Evolutionary conservation across 2,329 filamentous ascomycete genomes (phyloP).

Genomic region (Fusarium agapanthi): DNA sequence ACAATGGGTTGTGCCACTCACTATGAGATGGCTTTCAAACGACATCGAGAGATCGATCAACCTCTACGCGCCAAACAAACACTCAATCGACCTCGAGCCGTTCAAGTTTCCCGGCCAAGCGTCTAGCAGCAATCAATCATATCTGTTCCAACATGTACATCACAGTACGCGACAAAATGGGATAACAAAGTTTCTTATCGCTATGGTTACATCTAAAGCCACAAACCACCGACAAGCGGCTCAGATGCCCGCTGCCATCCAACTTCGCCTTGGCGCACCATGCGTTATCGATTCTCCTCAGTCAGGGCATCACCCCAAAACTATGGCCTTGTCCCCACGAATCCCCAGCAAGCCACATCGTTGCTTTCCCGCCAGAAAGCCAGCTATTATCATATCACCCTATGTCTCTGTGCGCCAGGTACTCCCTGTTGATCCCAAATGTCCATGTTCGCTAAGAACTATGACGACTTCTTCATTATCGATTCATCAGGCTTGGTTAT

Average conservation of each 20-base stretch:
- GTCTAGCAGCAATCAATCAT: neutral
- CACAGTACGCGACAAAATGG: neutral
- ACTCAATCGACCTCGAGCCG: neutral
- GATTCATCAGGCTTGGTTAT: slow-evolving; percentile 23
- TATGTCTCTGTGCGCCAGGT: neutral
- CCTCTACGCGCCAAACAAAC: neutral
- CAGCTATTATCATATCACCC: neutral
- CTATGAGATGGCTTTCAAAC: neutral
- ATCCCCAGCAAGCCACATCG: neutral
- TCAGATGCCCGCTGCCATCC: slow-evolving; percentile 19
- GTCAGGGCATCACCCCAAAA: slow-evolving; percentile 12
- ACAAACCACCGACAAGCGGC: neutral
- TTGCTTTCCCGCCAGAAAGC: slow-evolving; percentile 5
- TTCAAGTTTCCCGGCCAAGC: neutral
- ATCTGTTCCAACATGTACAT: neutral
- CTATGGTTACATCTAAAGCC: slow-evolving; percentile 13
- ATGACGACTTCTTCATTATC: slow-evolving; percentile 28
- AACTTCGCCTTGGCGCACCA: neutral
- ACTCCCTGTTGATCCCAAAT: neutral
- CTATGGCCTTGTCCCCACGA: neutral
- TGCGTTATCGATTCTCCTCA: neutral
- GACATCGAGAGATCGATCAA: neutral
- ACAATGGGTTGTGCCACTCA: neutral
- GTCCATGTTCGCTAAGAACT: slow-evolving; percentile 18
- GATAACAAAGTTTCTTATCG: slow-evolving; percentile 4